Conservation (phyloP, 2,329 filamentous ascomycete species). For the Parastagonospora nodorum region DNA sequence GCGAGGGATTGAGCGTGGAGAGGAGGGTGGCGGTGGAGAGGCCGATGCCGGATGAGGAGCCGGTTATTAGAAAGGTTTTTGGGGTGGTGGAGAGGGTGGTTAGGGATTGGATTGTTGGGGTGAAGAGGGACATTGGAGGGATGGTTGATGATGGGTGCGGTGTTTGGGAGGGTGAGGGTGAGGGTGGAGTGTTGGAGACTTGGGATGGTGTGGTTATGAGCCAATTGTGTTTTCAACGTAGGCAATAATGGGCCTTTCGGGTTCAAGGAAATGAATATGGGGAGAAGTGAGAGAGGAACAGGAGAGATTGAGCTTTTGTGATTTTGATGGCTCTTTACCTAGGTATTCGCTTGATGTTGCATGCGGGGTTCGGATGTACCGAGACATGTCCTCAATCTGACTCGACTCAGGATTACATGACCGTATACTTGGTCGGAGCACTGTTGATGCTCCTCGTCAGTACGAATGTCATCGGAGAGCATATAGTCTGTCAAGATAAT, state of each 20-base stretch:
- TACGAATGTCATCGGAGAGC: too few relatives aligned
- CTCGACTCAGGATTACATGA: too few relatives aligned
- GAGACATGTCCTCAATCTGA: neutral
- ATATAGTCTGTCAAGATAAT: too few relatives aligned
- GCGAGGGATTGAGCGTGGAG: slow-evolving; percentile 43
- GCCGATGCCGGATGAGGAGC: slow-evolving; percentile 49
- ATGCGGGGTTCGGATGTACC: neutral
- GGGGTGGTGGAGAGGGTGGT: slow-evolving; percentile 27
- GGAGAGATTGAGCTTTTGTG: neutral
- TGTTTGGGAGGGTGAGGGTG: too few relatives aligned
- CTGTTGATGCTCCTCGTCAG: too few relatives aligned
- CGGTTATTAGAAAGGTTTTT: slow-evolving; percentile 48
- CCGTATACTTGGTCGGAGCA: too few relatives aligned
- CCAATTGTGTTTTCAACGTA: too few relatives aligned
- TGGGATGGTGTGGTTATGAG: too few relatives aligned
- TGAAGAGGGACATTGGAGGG: slow-evolving; percentile 39
- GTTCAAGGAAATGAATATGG: too few relatives aligned
- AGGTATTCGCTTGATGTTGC: slow-evolving; percentile 12
- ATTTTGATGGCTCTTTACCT: slow-evolving; percentile 13
- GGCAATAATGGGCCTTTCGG: too few relatives aligned
- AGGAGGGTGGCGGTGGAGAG: slow-evolving; percentile 49
- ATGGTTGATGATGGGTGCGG: slow-evolving; percentile 8
- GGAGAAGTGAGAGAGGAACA: neutral
- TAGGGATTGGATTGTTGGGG: slow-evolving; percentile 21
- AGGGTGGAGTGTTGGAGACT: neutral